Evolutionary conservation across 1,284 basidiomycete genomes (phyloP), one percentile per base, ranked within the genome.

Genomic region (Volvariella surrecta): DNA sequence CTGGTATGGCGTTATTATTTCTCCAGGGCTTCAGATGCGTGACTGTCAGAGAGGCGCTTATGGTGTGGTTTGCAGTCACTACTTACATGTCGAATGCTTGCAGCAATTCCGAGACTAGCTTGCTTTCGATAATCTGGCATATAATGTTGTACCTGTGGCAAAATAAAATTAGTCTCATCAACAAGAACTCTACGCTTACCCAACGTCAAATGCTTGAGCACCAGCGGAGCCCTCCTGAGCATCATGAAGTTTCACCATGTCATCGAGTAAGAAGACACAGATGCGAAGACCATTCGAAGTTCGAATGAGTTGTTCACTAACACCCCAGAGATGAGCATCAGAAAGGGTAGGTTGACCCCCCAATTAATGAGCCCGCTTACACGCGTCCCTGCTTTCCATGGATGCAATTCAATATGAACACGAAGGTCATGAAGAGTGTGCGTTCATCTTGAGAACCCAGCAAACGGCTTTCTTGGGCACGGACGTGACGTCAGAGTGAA

Each of bases 1-100:
- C 60, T 93, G 90, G 52, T 84, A 79, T 0, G 89, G 87, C 2
- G 85, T 78, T 32, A 91, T 73, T n/a, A 80, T 68, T 60, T 91
- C 89, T 39, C 73, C 76, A 19, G 66, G 51, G 48, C 87, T 89
- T 40, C 37, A 40, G 42, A 37, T 43, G 39, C 49, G 44, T 45
- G 31, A 37, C 7, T 42, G 21, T 10, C 20, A 44, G 35, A 40
- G 22, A 18, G 17, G 35, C 8, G 17, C 39, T 35, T 32, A 20
- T n/a, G n/a, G n/a, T n/a, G n/a, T n/a, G n/a, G n/a, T n/a, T n/a
- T n/a, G n/a, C n/a, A n/a, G n/a, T n/a, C n/a, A n/a, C n/a, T n/a
- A 57, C 70, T 50, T 50, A 80, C 79, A 80, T 64, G 24, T 62
- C 55, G 48, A 81, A 67, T 48, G 67, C 71, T 19, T 51, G 57